These are phyloP conservation scores for Monilinia laxa DNA, from an alignment of 2,329 filamentous ascomycete species.

Conservation along the genomic window DNA sequence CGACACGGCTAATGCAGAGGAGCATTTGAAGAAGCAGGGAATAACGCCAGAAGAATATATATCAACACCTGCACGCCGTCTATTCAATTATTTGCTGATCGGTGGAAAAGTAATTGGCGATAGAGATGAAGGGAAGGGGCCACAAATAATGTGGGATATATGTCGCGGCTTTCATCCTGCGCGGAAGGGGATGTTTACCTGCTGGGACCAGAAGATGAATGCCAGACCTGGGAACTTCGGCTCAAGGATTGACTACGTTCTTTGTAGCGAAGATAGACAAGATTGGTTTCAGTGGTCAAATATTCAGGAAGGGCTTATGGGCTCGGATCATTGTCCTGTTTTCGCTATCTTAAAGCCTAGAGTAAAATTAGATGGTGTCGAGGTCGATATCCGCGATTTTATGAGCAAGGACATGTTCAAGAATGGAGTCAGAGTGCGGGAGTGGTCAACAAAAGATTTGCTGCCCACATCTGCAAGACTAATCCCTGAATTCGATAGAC, in stretches of 20 bases:
- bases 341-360: slow-evolving; percentile 70
- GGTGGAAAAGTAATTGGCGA: slow-evolving; percentile 66
- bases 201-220: slow-evolving; percentile 94
- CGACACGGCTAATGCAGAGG: slow-evolving; percentile 73
- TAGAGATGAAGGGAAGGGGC: slow-evolving; percentile 67
- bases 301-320: slow-evolving; percentile 91
- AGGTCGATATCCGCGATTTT: slow-evolving; percentile 63
- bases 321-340: slow-evolving; percentile 95
- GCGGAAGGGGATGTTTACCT: slow-evolving; percentile 91
- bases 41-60: slow-evolving; percentile 71
- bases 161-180: slow-evolving; percentile 77
- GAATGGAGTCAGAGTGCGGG: slow-evolving; percentile 61
- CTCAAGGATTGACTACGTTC: slow-evolving; percentile 87
- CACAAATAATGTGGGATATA: slow-evolving; percentile 77
- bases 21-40: slow-evolving; percentile 68
- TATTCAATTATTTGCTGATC: slow-evolving; percentile 84
- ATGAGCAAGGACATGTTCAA: slow-evolving; percentile 80
- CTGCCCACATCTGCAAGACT: slow-evolving; percentile 77
- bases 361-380: slow-evolving; percentile 52
- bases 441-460: slow-evolving; percentile 66
- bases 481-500: slow-evolving; percentile 82
- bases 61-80: slow-evolving; percentile 65
- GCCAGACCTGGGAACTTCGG: slow-evolving; percentile 95
- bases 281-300: slow-evolving; percentile 77
- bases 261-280: slow-evolving; percentile 77